Base-by-base conservation (phyloP, 306 rosid genomes). In the Hylodesmum podocarpum region DNA sequence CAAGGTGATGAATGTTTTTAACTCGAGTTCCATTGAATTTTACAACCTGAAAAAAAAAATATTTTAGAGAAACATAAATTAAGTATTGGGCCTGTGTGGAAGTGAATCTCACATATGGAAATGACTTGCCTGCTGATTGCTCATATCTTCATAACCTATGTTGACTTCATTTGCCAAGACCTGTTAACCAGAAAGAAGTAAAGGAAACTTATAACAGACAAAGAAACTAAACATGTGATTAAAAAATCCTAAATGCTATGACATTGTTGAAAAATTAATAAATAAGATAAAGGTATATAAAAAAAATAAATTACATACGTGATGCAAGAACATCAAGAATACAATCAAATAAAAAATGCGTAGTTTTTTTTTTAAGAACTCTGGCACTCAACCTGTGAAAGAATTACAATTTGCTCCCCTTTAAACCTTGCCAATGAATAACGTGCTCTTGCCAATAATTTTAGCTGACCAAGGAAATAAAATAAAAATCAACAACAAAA, bases 111-210 rank as follows among this genome's bases (percentile, higher is more conserved):
- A 41, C 12, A 43, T 27, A 49, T 36, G 44, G 29, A 51, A 70
- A 34, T 57, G 33, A 84, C 90, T 82, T 90, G 84, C 97, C 96
- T 95, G 99, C 80, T 83, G 97, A 84, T 95, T 95, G 86, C 91
- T 49, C 99, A 95, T 89, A 84, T 91, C 96, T 80, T 95, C 99
- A 15, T 95, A 95, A 29, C 99, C 99, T 75, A 95, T 87, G 84
- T 95, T 95, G 73, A 83, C 93, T 75, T 95, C 96, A 70, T 89
- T 89, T 57, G 99, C 97, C 53, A 95, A 86, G 73, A 95, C 97
- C 99, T 95, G 68, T 49, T 19, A 18, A 62, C 33, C 15, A 57
- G 33, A 73, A 73, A 53, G 7, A 29, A 51, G 77, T 31, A 72
- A 22, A 69, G 36, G 10, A 50, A 75, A 58, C 57, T 22, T 40